Evolutionary conservation across 768 basidiomycete genomes (phyloP).

Genomic region (Trametes sanguinea): DNA sequence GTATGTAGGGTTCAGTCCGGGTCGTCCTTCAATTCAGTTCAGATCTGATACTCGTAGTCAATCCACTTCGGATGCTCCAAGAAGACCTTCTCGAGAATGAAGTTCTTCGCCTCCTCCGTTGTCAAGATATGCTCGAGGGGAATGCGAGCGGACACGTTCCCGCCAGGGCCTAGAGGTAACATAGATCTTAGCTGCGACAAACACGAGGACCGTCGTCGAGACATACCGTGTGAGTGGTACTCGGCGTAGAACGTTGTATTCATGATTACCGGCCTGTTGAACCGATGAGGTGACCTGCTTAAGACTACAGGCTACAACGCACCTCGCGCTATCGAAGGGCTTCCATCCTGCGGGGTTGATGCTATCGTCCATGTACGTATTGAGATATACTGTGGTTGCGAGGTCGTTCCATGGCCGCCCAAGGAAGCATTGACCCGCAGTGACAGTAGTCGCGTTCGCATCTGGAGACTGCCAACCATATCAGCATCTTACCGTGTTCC

Average conservation of each 20-base stretch:
- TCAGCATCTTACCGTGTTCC: not conserved
- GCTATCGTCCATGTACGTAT: conserved; percentile 60
- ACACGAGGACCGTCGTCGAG: no score
- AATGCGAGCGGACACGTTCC: conserved; percentile 46
- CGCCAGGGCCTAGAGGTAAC: conserved; percentile 49
- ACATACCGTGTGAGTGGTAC: conserved; percentile 51
- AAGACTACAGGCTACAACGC: conserved; percentile 1
- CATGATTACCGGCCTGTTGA: conserved; percentile 45
- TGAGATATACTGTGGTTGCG: conserved; percentile 54
- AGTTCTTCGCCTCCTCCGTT: conserved; percentile 39
- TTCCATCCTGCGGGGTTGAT: conserved; percentile 53
- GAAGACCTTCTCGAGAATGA: conserved; percentile 55
- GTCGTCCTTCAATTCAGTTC: conserved; percentile 7
- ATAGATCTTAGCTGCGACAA: no score
- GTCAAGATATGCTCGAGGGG: conserved; percentile 51
- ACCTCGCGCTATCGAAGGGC: conserved; percentile 48
- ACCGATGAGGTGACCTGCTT: not conserved
- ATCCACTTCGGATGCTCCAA: conserved; percentile 54
- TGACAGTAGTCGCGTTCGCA: conserved; percentile 51
- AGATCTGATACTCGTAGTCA: conserved; percentile 50
- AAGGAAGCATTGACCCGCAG: conserved; percentile 49
- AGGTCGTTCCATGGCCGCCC: conserved; percentile 70
- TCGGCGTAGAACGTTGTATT: conserved; percentile 63
- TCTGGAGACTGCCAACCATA: conserved; percentile 52
- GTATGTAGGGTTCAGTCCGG: no score